phyloP scores from a whole-genome alignment of 768 basidiomycete genomes.

The Amanita exitialis region DNA sequence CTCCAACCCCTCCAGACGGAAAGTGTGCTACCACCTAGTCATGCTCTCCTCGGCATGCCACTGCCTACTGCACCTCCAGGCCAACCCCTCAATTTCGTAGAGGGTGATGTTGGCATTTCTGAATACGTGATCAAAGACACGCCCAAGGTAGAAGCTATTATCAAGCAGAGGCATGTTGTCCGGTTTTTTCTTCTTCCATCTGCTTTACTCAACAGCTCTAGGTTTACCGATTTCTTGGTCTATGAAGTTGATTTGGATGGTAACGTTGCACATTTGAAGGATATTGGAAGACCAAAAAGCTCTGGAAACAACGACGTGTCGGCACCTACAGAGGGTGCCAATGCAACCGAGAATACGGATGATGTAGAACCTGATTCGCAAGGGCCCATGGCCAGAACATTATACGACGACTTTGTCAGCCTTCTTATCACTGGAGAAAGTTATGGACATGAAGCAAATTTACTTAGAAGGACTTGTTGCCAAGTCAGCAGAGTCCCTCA shows the following conservation, averaged over 20 bases:
- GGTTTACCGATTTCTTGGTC: constrained; percentile 96
- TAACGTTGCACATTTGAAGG: constrained; percentile 73
- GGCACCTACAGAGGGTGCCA: constrained; percentile 6
- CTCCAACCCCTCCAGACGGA: constrained; percentile 13
- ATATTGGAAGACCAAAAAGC: constrained; percentile 51
- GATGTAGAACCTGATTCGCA: constrained; percentile 6
- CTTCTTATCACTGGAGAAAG: constrained; percentile 53
- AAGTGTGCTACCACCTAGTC: constrained; percentile 63
- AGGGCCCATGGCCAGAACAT: constrained; percentile 58
- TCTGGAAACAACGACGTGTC: constrained; percentile 15
- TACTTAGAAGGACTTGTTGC: constrained; percentile 76
- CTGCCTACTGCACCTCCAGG: constrained; percentile 37
- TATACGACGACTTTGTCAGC: constrained; percentile 46
- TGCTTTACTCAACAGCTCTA: constrained; percentile 19
- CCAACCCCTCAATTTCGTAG: constrained; percentile 50
- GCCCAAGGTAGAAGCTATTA: constrained; percentile 78
- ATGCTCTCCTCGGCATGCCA: constrained; percentile 53
- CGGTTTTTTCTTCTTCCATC: background rate
- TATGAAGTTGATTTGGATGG: constrained; percentile 81
- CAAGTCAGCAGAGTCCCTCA: constrained; percentile 46
- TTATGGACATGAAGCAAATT: constrained; percentile 59
- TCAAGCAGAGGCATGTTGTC: constrained; percentile 79
- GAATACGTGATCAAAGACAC: constrained; percentile 70
- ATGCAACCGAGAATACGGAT: background rate
- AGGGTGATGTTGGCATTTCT: constrained; percentile 84